Evolutionary conservation across 2,329 filamentous ascomycete species (phyloP).

Genomic region (Fusarium dlaminii): DNA sequence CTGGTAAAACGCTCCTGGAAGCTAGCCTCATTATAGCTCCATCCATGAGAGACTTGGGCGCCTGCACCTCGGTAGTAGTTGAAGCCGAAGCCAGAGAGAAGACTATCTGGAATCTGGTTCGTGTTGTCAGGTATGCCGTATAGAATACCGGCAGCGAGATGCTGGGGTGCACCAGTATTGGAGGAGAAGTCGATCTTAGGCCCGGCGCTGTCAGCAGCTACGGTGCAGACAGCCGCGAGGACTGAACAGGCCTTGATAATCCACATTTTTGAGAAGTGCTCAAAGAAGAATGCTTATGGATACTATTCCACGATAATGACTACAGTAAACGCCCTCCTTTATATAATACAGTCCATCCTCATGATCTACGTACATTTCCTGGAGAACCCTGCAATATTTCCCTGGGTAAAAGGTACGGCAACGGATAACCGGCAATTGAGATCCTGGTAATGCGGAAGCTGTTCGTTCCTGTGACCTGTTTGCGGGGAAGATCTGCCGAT

Average conservation of each 20-base stretch:
- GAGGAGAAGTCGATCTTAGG: neutral
- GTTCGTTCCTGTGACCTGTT: neutral
- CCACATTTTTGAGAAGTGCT: neutral
- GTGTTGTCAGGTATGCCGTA: neutral
- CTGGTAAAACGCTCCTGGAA: neutral
- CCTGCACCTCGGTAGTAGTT: neutral
- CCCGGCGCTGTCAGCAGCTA: neutral
- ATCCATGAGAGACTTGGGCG: neutral
- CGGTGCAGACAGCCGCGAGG: neutral
- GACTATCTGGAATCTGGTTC: neutral
- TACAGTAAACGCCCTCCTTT: neutral
- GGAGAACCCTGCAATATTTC: neutral
- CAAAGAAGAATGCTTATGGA: neutral
- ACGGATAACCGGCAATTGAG: neutral
- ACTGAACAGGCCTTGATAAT: neutral
- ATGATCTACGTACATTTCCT: neutral
- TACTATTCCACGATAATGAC: fast-evolving
- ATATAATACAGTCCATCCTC: neutral
- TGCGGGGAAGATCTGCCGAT: neutral
- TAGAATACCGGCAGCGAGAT: neutral
- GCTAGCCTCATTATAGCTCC: neutral
- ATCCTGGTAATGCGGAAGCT: neutral
- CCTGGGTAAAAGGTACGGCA: neutral
- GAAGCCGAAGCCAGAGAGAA: neutral
- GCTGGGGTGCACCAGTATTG: neutral